A percentile compares a stretch with the other conserved stretches of the same genome.
Evolutionary conservation across 2,329 filamentous ascomycete genomes (phyloP).

Genomic region (Pezicula rhizophila): DNA sequence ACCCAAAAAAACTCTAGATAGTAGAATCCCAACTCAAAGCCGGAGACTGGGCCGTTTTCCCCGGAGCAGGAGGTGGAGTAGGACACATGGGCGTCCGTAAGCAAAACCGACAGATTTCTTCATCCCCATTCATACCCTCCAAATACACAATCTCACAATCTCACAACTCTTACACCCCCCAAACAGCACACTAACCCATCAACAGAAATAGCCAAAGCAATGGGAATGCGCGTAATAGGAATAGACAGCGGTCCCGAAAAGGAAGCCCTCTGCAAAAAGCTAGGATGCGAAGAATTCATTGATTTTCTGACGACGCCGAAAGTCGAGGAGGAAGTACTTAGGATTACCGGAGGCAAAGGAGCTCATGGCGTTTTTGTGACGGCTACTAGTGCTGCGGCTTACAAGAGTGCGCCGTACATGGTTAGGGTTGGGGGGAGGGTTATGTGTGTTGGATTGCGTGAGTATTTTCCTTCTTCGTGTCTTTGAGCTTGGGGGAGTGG

Average conservation of each 20-base stretch:
- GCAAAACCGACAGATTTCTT: too few relatives aligned
- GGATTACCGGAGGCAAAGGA: slow-evolving; percentile 4
- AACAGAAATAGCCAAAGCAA: slow-evolving; percentile 18
- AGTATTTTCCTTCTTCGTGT: background rate
- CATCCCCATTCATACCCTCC: too few relatives aligned
- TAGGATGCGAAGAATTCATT: slow-evolving; percentile 67
- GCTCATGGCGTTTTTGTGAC: slow-evolving; percentile 11
- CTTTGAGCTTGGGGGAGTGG: too few relatives aligned
- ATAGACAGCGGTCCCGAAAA: slow-evolving; percentile 6
- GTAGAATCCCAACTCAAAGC: background rate
- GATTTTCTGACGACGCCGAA: slow-evolving; percentile 74
- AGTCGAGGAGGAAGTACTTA: slow-evolving; percentile 71
- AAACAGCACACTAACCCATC: too few relatives aligned
- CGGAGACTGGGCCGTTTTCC: slow-evolving; percentile 2
- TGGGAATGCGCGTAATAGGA: slow-evolving; percentile 7
- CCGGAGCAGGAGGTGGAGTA: slow-evolving; percentile 3
- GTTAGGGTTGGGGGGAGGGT: slow-evolving; percentile 7
- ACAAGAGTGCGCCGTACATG: slow-evolving; percentile 3
- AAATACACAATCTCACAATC: too few relatives aligned
- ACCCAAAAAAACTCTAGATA: background rate
- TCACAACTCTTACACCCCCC: too few relatives aligned
- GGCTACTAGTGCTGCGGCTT: slow-evolving; percentile 4
- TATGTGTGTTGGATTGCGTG: slow-evolving; percentile 10
- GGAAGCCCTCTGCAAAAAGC: slow-evolving; percentile 19
- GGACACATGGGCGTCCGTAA: slow-evolving; percentile 8